Evolutionary conservation across 352 stramenopile genomes (phyloP).

Genomic region (Aphanomyces cochlioides): DNA sequence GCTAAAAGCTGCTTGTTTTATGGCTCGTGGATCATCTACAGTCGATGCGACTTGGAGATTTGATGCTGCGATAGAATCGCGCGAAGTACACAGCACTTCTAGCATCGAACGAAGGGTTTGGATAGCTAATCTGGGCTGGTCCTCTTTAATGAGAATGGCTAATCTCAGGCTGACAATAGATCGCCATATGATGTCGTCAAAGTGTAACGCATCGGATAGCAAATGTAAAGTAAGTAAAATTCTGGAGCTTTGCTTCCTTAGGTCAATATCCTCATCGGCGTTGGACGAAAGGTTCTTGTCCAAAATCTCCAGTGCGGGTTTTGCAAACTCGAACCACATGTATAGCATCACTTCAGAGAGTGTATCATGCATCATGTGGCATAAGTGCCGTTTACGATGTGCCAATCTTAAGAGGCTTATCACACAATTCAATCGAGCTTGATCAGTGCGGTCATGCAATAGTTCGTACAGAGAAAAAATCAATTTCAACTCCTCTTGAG

Average conservation of each 20-base stretch:
- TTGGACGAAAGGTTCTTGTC: background rate
- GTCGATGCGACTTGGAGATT: background rate
- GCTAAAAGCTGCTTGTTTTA: background rate
- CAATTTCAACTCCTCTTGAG: background rate
- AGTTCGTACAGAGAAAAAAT: slow-evolving; percentile 3
- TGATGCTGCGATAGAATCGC: background rate
- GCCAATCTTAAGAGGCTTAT: background rate
- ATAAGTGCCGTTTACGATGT: slow-evolving; percentile 2
- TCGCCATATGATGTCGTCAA: slow-evolving; percentile 25
- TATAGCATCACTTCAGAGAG: slow-evolving; percentile 18
- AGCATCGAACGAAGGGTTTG: slow-evolving; percentile 19
- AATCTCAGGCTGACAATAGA: slow-evolving; percentile 2
- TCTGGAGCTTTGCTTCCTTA: background rate
- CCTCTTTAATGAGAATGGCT: background rate
- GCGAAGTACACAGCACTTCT: background rate
- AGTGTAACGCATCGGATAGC: slow-evolving; percentile 4
- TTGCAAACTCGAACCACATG: slow-evolving; percentile 2
- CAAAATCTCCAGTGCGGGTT: background rate
- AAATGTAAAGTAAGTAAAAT: slow-evolving; percentile 11
- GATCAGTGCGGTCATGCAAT: background rate
- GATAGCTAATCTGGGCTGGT: background rate
- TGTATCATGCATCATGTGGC: background rate
- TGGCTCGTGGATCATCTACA: background rate
- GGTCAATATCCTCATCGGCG: background rate
- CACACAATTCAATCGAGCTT: background rate